These are phyloP conservation scores for Ophiocordyceps camponoti-saundersi DNA, from an alignment of 2,329 filamentous ascomycete genomes.

Conservation along the genomic window DNA sequence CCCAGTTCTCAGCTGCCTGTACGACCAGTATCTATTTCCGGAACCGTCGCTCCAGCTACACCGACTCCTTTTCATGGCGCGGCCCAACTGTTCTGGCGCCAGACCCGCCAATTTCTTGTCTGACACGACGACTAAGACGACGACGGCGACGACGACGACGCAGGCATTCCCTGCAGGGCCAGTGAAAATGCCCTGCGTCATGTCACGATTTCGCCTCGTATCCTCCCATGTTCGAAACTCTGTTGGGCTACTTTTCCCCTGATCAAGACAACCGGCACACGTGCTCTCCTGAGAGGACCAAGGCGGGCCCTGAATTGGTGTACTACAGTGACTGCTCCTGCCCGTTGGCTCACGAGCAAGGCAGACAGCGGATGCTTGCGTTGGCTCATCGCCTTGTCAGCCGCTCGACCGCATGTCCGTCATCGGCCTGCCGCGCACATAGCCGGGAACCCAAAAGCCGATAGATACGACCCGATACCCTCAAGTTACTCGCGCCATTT, in stretches of 20 bases:
- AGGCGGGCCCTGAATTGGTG: neutral
- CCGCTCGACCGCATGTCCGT: neutral
- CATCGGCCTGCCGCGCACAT: neutral
- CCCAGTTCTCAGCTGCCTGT: neutral
- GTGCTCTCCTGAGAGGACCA: too few relatives aligned
- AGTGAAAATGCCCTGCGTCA: constrained; percentile 1
- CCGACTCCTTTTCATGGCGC: neutral
- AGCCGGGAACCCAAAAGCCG: neutral
- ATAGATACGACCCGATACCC: neutral
- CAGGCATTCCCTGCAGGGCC: neutral
- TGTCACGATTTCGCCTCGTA: constrained; percentile 1
- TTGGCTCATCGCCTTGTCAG: constrained; percentile 59
- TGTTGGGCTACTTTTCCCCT: neutral
- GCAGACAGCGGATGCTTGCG: constrained; percentile 54
- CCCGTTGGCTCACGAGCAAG: constrained; percentile 37
- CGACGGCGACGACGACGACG: neutral
- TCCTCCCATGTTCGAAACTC: neutral
- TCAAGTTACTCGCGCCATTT: neutral
- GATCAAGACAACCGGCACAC: neutral
- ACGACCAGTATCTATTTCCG: neutral
- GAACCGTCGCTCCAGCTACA: neutral
- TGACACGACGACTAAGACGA: neutral
- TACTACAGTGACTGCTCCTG: neutral
- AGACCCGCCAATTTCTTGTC: neutral
- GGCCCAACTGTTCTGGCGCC: neutral